Evolutionary conservation across 176 grass and related monocot species (phyloP).

Genomic region (Juncus inflexus): DNA sequence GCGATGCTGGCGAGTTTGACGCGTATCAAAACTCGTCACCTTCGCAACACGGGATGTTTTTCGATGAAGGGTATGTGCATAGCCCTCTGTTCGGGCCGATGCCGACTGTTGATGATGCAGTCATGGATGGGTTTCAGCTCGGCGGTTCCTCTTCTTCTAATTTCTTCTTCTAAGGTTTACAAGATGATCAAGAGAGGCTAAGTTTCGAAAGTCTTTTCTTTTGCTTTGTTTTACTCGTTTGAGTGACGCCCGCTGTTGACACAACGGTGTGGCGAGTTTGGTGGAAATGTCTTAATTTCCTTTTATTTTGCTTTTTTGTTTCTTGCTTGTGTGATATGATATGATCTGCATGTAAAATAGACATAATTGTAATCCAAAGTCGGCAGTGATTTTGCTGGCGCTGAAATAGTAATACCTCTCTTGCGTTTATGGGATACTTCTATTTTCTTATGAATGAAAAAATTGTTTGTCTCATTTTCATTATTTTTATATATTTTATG

Average conservation of each 20-base stretch:
- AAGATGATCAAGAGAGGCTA: conserved; percentile 7
- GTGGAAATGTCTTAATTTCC: conserved; percentile 1
- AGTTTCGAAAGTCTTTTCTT: neutral
- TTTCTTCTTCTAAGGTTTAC: conserved; percentile 48
- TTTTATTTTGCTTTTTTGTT: neutral
- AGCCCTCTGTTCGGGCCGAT: conserved; percentile 96
- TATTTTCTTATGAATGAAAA: neutral
- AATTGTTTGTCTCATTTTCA: conserved; percentile 13
- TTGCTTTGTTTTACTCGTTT: neutral
- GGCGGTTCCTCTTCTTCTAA: conserved; percentile 69
- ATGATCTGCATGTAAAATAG: conserved; percentile 9
- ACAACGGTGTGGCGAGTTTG: conserved; percentile 22
- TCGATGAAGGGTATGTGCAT: conserved; percentile 97
- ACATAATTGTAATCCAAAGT: conserved; percentile 29
- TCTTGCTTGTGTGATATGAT: conserved; percentile 13
- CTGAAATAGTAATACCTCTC: conserved; percentile 2
- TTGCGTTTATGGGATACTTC: no score
- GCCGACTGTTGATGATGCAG: conserved; percentile 68
- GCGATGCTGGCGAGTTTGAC: conserved; percentile 48
- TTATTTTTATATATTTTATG: neutral
- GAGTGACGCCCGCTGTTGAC: conserved; percentile 19
- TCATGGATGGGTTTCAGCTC: conserved; percentile 87
- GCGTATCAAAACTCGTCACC: conserved; percentile 36
- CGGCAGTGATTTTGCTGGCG: conserved; percentile 34
- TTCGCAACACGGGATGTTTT: conserved; percentile 63